Conservation (phyloP, 345 rosid species). For the Moringa oleifera region DNA sequence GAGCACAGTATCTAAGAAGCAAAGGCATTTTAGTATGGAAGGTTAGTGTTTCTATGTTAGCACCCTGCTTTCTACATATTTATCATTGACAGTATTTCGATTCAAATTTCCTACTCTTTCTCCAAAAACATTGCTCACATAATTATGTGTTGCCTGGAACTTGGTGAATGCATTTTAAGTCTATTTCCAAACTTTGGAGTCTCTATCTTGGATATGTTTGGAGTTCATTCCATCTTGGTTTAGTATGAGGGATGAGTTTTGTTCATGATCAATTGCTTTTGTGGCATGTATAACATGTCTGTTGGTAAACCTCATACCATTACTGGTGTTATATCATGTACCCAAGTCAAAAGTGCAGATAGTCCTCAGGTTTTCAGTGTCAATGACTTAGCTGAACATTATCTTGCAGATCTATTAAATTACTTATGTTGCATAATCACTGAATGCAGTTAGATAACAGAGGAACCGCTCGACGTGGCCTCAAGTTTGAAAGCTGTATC, state of each 20-base stretch:
- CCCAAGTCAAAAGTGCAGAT: neutral
- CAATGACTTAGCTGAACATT: neutral
- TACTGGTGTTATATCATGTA: neutral
- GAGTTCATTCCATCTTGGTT: neutral
- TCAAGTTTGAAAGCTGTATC: slow-evolving; percentile 70
- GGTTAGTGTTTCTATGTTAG: slow-evolving; percentile 33
- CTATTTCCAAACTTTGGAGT: too few species aligned
- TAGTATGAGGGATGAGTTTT: too few species aligned
- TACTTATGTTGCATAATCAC: neutral
- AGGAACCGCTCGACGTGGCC: slow-evolving; percentile 90
- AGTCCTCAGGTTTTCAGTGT: too few species aligned
- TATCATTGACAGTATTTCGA: too few species aligned
- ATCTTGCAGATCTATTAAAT: neutral
- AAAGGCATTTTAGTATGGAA: slow-evolving; percentile 92
- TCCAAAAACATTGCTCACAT: too few species aligned
- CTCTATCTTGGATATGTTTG: neutral
- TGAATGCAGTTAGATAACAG: slow-evolving; percentile 78
- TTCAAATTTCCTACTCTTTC: too few species aligned
- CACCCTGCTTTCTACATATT: neutral
- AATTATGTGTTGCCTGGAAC: too few species aligned
- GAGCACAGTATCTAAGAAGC: slow-evolving; percentile 85
- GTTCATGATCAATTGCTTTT: too few species aligned
- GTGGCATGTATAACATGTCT: too few species aligned
- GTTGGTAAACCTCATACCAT: neutral
- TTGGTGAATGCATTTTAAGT: too few species aligned